These are phyloP conservation scores for Neoarthrinium moseri DNA, from an alignment of 2,329 filamentous ascomycete genomes.

Conservation along the genomic window DNA sequence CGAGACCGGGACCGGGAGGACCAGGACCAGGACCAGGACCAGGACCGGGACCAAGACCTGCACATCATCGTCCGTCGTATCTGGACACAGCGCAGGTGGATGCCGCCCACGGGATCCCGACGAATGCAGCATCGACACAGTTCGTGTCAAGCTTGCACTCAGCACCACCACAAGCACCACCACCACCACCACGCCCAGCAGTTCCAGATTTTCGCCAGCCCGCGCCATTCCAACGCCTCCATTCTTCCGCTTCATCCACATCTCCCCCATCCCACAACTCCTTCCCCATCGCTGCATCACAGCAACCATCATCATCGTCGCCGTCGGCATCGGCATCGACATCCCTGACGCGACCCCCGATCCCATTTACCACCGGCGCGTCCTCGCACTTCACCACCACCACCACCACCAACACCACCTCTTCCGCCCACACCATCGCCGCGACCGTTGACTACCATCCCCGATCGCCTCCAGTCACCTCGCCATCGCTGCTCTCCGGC, in stretches of 20 bases:
- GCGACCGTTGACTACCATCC: slow-evolving; percentile 9
- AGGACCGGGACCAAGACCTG: no score
- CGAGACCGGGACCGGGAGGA: not conserved
- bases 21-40: slow-evolving; percentile 3
- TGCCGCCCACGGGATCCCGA: slow-evolving; percentile 1
- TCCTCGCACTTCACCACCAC: slow-evolving; percentile 25
- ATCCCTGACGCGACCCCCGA: slow-evolving; percentile 21
- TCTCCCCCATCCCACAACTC: slow-evolving; percentile 18
- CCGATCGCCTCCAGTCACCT: not conserved
- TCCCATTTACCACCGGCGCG: slow-evolving; percentile 19
- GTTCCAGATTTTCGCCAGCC: slow-evolving; percentile 33
- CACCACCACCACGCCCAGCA: no score
- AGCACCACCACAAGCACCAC: no score
- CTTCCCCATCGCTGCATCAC: slow-evolving; percentile 15
- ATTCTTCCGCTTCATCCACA: slow-evolving; percentile 21
- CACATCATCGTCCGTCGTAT: slow-evolving; percentile 6
- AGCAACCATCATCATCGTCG: no score
- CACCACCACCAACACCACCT: slow-evolving; percentile 13
- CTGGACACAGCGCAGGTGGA: slow-evolving; percentile 3
- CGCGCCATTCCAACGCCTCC: slow-evolving; percentile 21
- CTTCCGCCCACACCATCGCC: no score
- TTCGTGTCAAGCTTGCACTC: slow-evolving; percentile 11
- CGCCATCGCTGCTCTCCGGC: slow-evolving; percentile 15
- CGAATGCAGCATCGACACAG: slow-evolving; percentile 22
- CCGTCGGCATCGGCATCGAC: slow-evolving; percentile 12